phyloP scores from a whole-genome alignment of 805 yeast genomes.

The Nakazawaea ambrosiae region DNA sequence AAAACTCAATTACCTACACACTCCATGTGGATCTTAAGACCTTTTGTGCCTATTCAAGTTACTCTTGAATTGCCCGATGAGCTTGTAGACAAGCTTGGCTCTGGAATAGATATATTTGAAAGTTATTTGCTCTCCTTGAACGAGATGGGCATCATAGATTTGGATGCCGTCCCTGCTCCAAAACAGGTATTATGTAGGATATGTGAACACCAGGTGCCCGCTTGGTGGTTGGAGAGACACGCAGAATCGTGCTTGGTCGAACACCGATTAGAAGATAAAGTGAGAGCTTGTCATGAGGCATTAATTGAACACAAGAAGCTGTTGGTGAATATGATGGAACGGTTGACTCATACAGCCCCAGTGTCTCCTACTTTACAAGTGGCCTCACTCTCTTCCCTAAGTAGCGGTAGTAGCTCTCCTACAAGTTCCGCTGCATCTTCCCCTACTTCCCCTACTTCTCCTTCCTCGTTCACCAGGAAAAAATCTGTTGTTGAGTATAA shows the following conservation, averaged over 20 bases:
- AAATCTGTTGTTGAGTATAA: constrained; percentile 42
- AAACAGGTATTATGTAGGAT: constrained; percentile 80
- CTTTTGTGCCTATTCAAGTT: constrained; percentile 57
- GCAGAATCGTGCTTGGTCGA: constrained; percentile 82
- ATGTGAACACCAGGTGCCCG: constrained; percentile 86
- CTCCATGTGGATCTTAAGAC: constrained; percentile 90
- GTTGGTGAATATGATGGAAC: constrained; percentile 36
- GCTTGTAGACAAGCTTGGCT: constrained; percentile 73
- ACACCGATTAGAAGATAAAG: constrained; percentile 72
- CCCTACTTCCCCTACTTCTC: constrained; percentile 10
- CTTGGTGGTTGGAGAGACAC: constrained; percentile 95
- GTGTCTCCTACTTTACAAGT: constrained; percentile 5
- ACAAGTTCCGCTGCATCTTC: constrained; percentile 21
- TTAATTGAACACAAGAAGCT: constrained; percentile 62
- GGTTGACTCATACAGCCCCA: constrained; percentile 21
- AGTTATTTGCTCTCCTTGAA: constrained; percentile 61
- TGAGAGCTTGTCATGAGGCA: constrained; percentile 68
- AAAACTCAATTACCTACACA: constrained; percentile 57
- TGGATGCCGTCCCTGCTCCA: constrained; percentile 67
- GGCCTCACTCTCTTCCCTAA: constrained; percentile 12
- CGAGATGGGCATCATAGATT: constrained; percentile 57
- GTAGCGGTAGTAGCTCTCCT: constrained; percentile 16
- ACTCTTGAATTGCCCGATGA: constrained; percentile 64
- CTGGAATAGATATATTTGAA: constrained; percentile 80
- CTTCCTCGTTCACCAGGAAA: constrained; percentile 4